Conservation (phyloP, 495 filamentous ascomycete species). For the Aspergillus olivimuriae region DNA sequence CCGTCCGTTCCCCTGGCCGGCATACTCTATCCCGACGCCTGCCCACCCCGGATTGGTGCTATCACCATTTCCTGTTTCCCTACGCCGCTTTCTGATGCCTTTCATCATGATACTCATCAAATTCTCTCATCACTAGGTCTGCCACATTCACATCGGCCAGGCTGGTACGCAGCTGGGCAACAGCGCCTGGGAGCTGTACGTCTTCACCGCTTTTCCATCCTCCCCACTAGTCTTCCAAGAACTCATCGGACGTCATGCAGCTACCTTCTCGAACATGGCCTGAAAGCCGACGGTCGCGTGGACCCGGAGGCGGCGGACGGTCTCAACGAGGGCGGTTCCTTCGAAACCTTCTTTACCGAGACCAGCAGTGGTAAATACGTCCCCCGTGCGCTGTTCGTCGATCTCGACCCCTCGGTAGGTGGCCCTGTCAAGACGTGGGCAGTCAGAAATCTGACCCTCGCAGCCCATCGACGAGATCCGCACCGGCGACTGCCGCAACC, state of each 20-base stretch:
- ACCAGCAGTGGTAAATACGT: constrained; percentile 84
- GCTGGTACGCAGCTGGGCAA: constrained; percentile 91
- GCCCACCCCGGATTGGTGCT: not conserved
- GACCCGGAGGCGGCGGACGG: constrained; percentile 57
- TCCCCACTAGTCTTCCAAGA: not conserved
- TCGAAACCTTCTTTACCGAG: constrained; percentile 89
- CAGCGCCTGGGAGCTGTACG: constrained; percentile 92
- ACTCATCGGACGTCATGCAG: constrained; percentile 33
- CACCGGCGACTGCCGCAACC: constrained; percentile 72
- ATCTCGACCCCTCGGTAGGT: constrained; percentile 76
- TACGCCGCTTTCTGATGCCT: too few relatives aligned
- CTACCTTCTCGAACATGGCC: constrained; percentile 87
- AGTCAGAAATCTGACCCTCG: constrained; percentile 11
- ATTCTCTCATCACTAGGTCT: too few relatives aligned
- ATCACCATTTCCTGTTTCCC: not conserved
- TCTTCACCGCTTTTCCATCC: constrained; percentile 37
- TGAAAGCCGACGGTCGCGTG: constrained; percentile 66
- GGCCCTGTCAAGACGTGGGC: not conserved
- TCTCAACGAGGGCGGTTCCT: constrained; percentile 59
- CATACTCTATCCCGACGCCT: not conserved
- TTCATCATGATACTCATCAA: too few relatives aligned
- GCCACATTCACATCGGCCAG: constrained; percentile 89
- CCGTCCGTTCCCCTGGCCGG: constrained; percentile 9
- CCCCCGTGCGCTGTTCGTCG: constrained; percentile 82
- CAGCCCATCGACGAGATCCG: constrained; percentile 87